Evolutionary conservation across 257 asterid genomes (phyloP).

Genomic region (Dorcoceras hygrometricum): DNA sequence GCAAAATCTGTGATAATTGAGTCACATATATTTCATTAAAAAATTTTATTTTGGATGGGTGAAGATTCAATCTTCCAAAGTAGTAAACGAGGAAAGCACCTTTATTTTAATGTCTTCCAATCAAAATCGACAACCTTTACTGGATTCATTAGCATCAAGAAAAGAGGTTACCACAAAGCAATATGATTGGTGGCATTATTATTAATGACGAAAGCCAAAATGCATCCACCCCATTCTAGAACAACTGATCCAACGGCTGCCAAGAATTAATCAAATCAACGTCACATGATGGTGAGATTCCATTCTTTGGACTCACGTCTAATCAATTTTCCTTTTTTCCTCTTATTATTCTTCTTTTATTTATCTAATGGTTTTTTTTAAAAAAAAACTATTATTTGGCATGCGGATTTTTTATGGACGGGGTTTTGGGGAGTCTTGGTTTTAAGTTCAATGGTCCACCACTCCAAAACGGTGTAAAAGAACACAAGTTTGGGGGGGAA

Average conservation of each 20-base stretch:
- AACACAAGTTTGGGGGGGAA: conserved; percentile 1
- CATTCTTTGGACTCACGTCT: conserved; percentile 39
- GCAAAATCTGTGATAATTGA: no score
- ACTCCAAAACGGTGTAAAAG: conserved; percentile 36
- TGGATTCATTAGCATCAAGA: not conserved
- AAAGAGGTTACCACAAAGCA: not conserved
- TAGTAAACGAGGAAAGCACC: not conserved
- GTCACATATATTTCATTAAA: no score
- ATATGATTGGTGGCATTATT: not conserved
- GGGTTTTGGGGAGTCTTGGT: conserved; percentile 31
- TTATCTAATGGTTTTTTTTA: no score
- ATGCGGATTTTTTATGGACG: conserved; percentile 40
- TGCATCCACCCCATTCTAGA: not conserved
- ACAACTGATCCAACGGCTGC: conserved; percentile 10
- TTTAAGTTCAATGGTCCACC: conserved; percentile 36
- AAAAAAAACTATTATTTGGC: conserved; percentile 1
- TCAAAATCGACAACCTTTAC: not conserved
- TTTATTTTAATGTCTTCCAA: not conserved
- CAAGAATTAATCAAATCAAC: conserved; percentile 39
- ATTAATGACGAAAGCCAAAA: not conserved
- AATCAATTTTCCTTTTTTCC: conserved; percentile 23
- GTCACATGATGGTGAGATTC: conserved; percentile 32
- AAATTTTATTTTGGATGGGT: no score
- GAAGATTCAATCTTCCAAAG: not conserved
- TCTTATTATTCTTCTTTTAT: no score